Base-by-base conservation (phyloP, 345 rosid genomes). In the Hevea brasiliensis region DNA sequence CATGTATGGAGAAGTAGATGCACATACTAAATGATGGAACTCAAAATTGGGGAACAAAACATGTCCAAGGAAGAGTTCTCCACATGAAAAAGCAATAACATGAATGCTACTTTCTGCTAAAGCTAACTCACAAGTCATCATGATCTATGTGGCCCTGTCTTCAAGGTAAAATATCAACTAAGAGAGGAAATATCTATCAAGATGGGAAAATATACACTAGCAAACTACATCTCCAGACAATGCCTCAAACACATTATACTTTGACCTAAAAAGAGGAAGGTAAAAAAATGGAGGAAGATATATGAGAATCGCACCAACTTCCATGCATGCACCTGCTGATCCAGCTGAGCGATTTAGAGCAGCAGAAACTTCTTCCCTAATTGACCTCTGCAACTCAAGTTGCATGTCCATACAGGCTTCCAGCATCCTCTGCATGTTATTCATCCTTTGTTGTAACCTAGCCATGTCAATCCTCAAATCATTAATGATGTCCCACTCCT, bases 331-430 rank as follows among this genome's bases (percentile, higher is more conserved):
- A 94, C 97, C 98, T 89, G 87, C 70, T 58, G 84, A 63, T 74
- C 76, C 82, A 8, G 77, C 74, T 20, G 97, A 75, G 11, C 91
- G 88, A 76, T 90, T 89, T 79, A 94, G 81, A 0, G 98, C 97
- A 8, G 95, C 90, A 15, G 97, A 92, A 61, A 92, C 89, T 81
- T 94, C 98, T 71, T 92, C 97, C 79, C 89, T 88, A 71, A 94
- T 88, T 57, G 96, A 90, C 69, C 95, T 86, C 76, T 92, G 98
- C 85, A 94, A 76, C 86, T 94, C 97, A 20, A 90, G 92, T 80
- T 94, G 98, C 98, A 94, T 94, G 74, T 94, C 97, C 98, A 94
- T 94, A 83, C 98, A 94, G 60, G 97, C 85, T 84, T 89, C 97
- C 70, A 94, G 81, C 93, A 89, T 92, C 77, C 93, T 82, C 82